Conservation (phyloP, 257 asterid species). For the Salvia rosmarinus region DNA sequence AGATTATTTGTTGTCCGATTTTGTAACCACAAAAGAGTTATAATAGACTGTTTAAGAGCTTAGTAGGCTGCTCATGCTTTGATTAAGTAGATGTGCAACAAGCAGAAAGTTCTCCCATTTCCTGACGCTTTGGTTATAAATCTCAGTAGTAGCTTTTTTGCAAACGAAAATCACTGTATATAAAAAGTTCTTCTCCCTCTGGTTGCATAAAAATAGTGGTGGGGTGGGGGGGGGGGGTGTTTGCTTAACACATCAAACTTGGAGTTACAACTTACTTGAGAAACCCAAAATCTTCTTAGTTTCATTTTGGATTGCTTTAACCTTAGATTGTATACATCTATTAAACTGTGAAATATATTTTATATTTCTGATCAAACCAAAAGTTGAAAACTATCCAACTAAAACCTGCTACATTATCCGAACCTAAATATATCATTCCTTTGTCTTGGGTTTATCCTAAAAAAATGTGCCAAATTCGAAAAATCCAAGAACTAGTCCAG, state of each 20-base stretch:
- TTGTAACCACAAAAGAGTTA: neutral
- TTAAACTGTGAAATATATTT: conserved; percentile 30
- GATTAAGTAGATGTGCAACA: neutral
- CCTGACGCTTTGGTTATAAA: neutral
- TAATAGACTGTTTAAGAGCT: conserved; percentile 12
- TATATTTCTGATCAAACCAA: conserved; percentile 37
- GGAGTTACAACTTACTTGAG: conserved; percentile 6
- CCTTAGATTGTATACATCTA: conserved; percentile 19
- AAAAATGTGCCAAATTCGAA: neutral
- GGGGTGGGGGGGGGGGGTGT: neutral
- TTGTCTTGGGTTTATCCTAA: neutral
- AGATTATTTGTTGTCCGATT: neutral
- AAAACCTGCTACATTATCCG: conserved; percentile 4
- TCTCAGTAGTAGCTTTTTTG: neutral
- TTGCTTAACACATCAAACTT: neutral
- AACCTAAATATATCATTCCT: conserved; percentile 8
- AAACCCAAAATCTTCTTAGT: neutral
- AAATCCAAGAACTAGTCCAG: conserved; percentile 32
- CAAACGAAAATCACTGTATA: neutral
- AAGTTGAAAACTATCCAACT: conserved; percentile 24
- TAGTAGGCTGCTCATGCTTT: neutral
- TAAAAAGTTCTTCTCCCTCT: neutral
- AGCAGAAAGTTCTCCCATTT: too few species aligned
- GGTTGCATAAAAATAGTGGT: neutral
- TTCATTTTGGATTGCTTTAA: conserved; percentile 16